Percentiles rank a stretch among this genome's conserved stretches.
Conservation (phyloP, 768 basidiomycete species). For the Auricularia sp. region DNA sequence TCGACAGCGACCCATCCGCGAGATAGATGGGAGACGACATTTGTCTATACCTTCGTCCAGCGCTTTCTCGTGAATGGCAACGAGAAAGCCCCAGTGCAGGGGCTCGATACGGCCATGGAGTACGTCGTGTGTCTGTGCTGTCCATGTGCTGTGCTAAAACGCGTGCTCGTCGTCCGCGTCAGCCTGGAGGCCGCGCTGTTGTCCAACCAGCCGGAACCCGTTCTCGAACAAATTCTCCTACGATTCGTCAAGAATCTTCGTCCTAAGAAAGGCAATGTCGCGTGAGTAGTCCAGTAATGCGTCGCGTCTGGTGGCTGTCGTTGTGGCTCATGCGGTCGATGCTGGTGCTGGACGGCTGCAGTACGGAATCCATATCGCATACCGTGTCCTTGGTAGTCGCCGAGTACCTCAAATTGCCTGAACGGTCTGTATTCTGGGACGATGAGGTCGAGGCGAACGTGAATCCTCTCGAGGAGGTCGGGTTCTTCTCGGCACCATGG, state of each 20-base stretch:
- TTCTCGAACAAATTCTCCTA: constrained; percentile 61
- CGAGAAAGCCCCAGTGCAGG: constrained; percentile 60
- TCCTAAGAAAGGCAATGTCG: constrained; percentile 84
- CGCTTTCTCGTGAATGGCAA: constrained; percentile 46
- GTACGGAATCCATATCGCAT: constrained; percentile 72
- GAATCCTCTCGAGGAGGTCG: constrained; percentile 67
- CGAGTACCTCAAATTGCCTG: constrained; percentile 45
- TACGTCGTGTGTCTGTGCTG: constrained; percentile 33
- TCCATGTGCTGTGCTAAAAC: not conserved
- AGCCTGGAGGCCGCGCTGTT: constrained; percentile 77
- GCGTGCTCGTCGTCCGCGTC: constrained; percentile 2
- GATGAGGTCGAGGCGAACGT: constrained; percentile 55
- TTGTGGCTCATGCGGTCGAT: constrained; percentile 7
- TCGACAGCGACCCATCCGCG: constrained; percentile 62
- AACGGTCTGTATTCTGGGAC: constrained; percentile 73
- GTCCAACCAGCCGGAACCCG: constrained; percentile 48
- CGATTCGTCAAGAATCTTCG: constrained; percentile 74
- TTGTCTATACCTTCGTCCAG: constrained; percentile 76
- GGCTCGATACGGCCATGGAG: constrained; percentile 75
- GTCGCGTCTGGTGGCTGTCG: constrained; percentile 19
- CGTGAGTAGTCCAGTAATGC: constrained; percentile 41
- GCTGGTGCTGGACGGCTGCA: constrained; percentile 29
- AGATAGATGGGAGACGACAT: constrained; percentile 80
- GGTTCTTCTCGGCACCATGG: constrained; percentile 76
- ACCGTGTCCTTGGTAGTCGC: constrained; percentile 55